Base-by-base conservation (phyloP, 257 asterid species). In the Solanum infundibuliforme region DNA sequence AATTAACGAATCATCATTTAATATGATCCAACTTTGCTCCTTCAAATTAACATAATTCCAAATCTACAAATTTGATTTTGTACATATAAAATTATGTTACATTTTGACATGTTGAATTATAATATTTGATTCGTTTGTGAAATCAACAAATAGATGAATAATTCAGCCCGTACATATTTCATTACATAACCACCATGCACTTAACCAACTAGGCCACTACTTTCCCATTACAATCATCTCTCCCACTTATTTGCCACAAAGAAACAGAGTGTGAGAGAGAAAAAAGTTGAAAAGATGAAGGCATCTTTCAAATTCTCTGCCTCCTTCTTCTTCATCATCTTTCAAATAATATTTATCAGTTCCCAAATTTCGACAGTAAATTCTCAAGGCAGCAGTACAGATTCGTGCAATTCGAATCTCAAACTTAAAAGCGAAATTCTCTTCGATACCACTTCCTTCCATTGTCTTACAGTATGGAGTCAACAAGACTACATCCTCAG, bases 401-500 rank as follows among this genome's bases (percentile, higher is more conserved):
- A 95, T 90, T 94, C 98, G 13, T 96, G 98, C 86, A 86, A 5
- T 73, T 73, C 94, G 20, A 91, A 90, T 65, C 91, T 93, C 90
- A 86, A 73, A 65, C 90, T 91, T 87, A 86, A 74, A 85, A 29
- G 1, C 10, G 55, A 87, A 23, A 84, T 93, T 41, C 94, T 94
- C 34, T 96, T 96, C 43, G 93, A 93, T 43, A 79, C 97, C 3
- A 8, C 94, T 82, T 90, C 96, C 41, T 94, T 95, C 89, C 88
- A 72, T 7, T 96, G 99, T 88, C 90, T 91, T 79, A 4, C 91
- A 4, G 98, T 92, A 1, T 96, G 99, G 99, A 11, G 12, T 71
- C 48, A 94, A 20, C 92, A 96, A 68, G 84, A 90, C 89, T 95
- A 90, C 94, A 89, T 93, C 86, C 98, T 96, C 91, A 88, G 99